Evolutionary conservation across 2,329 filamentous ascomycete species (phyloP), one percentile per base, ranked within the genome.

Genomic region (Rhinocladiella similis): DNA sequence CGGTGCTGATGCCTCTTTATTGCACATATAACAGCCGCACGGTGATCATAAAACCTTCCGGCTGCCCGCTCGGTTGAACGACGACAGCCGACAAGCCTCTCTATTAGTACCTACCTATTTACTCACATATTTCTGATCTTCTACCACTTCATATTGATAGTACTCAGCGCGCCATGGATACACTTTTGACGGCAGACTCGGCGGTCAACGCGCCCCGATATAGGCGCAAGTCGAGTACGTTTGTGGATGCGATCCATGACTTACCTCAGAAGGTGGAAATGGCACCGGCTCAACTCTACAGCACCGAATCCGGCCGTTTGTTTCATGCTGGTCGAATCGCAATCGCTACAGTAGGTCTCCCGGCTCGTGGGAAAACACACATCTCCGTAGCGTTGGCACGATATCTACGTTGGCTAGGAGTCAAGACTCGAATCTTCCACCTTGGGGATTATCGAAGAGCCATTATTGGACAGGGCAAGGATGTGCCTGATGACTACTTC

Each of bases 381-480:
- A 95, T 96, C 50, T 97, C 92, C 56, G 94, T 99, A 50, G 96
- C 94, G 5, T 82, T 99, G 68, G 91, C 93, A 46, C 87, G 94
- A 45, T 99, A 99, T 76, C 80, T 99, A 43, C 86, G 92, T 73
- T 99, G 94, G 94, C 83, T 99, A 38, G 94, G 94, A 61, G 94
- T 99, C 57, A 99, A 99, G 78, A 97, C 94, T 33, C 88, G 93
- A 65, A 95, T 97, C 66, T 99, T 99, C 72, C 94, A 99, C 71
- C 80, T 99, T 14, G 94, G 95, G 56, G 94, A 99, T 74, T 99
- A 99, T 72, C 88, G 94, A 64, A 85, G 94, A 70, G 92, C 91
- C 29, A 96, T 93, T 14, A 85, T 97, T 62, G 91, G 91, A 16
- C 84, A 86, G 41, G 90, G 87, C 13, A 87, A 88, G 54, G 85